Percentiles rank a stretch among this genome's conserved stretches.
Evolutionary conservation across 2,329 filamentous ascomycete genomes (phyloP).

Genomic region (Penicillium sp.): DNA sequence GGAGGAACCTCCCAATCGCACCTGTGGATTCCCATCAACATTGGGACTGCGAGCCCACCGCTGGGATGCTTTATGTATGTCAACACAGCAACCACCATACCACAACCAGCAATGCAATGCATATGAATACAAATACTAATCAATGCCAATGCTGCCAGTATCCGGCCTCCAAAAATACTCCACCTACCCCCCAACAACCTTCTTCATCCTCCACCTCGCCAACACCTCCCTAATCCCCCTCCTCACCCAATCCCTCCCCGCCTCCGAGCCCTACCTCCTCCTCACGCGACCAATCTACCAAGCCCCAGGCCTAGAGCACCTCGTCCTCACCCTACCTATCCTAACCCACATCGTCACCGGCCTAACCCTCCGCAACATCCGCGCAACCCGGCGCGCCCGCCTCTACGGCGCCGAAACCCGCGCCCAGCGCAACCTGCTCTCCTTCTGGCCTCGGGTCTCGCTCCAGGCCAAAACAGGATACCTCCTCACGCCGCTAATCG

Average conservation of each 20-base stretch:
- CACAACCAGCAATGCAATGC: background rate
- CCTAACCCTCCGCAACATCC: conserved; percentile 73
- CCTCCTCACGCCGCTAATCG: conserved; percentile 65
- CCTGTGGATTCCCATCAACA: conserved; percentile 27
- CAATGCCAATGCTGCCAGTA: conserved; percentile 56
- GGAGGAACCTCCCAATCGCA: conserved; percentile 14
- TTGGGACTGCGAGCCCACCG: conserved; percentile 70
- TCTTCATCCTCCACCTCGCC: conserved; percentile 74
- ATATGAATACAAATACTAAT: background rate
- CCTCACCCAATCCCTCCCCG: conserved; percentile 70
- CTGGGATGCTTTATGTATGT: conserved; percentile 75
- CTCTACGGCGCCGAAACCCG: conserved; percentile 74
- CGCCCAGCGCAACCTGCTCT: conserved; percentile 49
- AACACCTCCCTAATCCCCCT: conserved; percentile 84
- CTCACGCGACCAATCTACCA: conserved; percentile 93
- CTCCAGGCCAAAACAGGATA: conserved; percentile 76
- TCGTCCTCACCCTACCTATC: conserved; percentile 77
- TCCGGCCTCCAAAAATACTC: conserved; percentile 83
- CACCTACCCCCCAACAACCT: conserved; percentile 79
- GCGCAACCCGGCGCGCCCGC: conserved; percentile 70
- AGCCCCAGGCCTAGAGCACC: conserved; percentile 75
- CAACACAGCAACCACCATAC: no score
- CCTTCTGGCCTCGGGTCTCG: conserved; percentile 72
- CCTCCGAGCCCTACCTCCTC: conserved; percentile 83
- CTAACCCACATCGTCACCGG: conserved; percentile 77